Base-by-base conservation (phyloP, 2,329 filamentous ascomycete genomes). In the Aureobasidium sp. region DNA sequence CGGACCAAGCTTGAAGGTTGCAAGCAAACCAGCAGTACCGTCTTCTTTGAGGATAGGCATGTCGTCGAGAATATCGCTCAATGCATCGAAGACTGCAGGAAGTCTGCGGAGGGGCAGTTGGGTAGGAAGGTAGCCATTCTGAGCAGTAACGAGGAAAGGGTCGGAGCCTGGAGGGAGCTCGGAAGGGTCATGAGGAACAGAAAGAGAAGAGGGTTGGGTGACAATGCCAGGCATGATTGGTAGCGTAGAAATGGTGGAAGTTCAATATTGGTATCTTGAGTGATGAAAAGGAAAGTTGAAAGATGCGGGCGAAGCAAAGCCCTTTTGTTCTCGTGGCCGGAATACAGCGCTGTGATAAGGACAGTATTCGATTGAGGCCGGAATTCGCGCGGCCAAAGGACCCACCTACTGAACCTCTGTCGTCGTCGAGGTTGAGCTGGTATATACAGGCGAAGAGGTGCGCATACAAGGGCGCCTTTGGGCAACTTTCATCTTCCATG, bases 1-100 rank as follows among this genome's bases (percentile, higher is more conserved):
- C 40, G 86, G 84, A 15, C 91, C 92, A 15, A 96, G 83, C 68
- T 82, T 80, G 71, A 84, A 87, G 13, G 78, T 80, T 21, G 89
- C 90, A 50, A 96, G 82, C 7, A 96, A 81, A 21, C 92, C 92
- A 0, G 90, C 86, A 37, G 80, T 78, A 1, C 91, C 91, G 62
- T 86, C 84, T 9, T 81, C 74, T 54, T 83, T 94, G 75, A 84
- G 84, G 71, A 96, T 86, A 27, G 92, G 90, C 83, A 94, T 89
- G 62, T 85, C 84, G 62, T 84, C 79, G 33, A 93, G 80, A 63
- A 95, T 79, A 25, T 83, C 84, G 72, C 89, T 85, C 35, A 95
- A 79, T 4, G 82, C 75, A 37, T 84, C 81, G 70, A 96, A 96
- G 71, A 87, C 87, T 15, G 79, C 66, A 21, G 92, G 91, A 0